Evolutionary conservation across 495 filamentous ascomycete species (phyloP).

Genomic region (Neurospora cerealis): DNA sequence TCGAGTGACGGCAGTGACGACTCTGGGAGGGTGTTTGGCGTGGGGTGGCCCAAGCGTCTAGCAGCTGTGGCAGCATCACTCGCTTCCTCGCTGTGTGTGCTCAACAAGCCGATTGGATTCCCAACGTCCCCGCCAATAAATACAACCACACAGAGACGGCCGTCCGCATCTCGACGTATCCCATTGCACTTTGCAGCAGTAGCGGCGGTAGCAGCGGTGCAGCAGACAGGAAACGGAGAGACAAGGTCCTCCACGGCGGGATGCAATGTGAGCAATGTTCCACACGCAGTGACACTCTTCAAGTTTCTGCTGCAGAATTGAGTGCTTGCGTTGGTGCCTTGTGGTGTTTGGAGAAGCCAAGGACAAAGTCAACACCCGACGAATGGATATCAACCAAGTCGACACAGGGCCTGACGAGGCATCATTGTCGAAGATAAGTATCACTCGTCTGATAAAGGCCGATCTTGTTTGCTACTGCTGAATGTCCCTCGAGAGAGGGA

Average conservation of each 20-base stretch:
- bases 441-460: background rate
- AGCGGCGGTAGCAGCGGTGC: background rate
- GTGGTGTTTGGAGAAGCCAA: background rate
- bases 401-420: conserved; percentile 2
- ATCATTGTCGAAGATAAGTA: background rate
- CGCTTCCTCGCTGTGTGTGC: background rate
- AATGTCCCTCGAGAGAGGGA: background rate
- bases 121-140: conserved; percentile 6
- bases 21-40: background rate
- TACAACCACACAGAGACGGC: background rate
- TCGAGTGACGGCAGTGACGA: conserved; percentile 1
- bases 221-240: background rate
- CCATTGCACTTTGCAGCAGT: background rate
- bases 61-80: background rate
- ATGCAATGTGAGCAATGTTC: background rate
- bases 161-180: background rate
- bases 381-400: conserved; percentile 14
- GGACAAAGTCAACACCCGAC: background rate
- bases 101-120: conserved; percentile 2
- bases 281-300: background rate
- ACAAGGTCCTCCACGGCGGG: background rate
- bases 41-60: background rate
- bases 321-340: background rate
- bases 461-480: background rate
- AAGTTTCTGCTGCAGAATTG: background rate